Evolutionary conservation across 495 filamentous ascomycete genomes (phyloP).

Genomic region (Penicillium nucicola): DNA sequence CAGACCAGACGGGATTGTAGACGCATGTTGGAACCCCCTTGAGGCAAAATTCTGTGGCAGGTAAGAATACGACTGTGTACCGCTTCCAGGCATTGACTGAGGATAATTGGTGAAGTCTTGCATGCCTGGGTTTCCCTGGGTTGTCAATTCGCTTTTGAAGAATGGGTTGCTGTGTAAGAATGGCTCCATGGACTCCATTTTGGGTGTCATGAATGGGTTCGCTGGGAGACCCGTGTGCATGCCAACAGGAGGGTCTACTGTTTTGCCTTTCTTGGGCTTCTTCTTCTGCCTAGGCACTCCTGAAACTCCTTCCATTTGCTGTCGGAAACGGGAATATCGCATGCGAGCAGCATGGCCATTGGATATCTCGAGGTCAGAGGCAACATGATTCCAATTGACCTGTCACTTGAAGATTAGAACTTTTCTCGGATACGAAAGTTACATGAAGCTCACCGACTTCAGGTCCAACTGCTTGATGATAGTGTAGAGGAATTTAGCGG

Average conservation of each 20-base stretch:
- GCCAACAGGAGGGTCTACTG: neutral
- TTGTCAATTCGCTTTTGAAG: slow-evolving; percentile 10
- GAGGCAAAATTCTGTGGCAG: slow-evolving; percentile 1
- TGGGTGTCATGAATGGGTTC: neutral
- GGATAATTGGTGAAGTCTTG: neutral
- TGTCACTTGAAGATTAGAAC: slow-evolving; percentile 19
- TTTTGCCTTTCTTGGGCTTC: slow-evolving; percentile 13
- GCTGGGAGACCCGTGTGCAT: neutral
- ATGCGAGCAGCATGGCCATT: slow-evolving; percentile 81
- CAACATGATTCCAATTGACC: slow-evolving; percentile 75
- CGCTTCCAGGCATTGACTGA: neutral
- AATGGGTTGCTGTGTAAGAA: slow-evolving; percentile 1
- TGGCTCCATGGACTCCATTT: neutral
- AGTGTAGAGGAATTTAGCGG: slow-evolving; percentile 64
- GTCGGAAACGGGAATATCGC: slow-evolving; percentile 70
- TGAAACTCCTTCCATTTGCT: slow-evolving; percentile 53
- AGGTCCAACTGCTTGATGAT: slow-evolving; percentile 74
- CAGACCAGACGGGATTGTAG: neutral
- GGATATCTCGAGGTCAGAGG: slow-evolving; percentile 59
- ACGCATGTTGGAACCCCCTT: neutral
- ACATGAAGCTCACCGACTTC: slow-evolving; percentile 54
- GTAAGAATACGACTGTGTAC: neutral
- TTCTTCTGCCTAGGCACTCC: slow-evolving; percentile 13
- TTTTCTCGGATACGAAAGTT: neutral
- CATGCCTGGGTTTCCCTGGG: neutral